Conservation (phyloP, 768 basidiomycete genomes). For the Tephrocybe sp. region DNA sequence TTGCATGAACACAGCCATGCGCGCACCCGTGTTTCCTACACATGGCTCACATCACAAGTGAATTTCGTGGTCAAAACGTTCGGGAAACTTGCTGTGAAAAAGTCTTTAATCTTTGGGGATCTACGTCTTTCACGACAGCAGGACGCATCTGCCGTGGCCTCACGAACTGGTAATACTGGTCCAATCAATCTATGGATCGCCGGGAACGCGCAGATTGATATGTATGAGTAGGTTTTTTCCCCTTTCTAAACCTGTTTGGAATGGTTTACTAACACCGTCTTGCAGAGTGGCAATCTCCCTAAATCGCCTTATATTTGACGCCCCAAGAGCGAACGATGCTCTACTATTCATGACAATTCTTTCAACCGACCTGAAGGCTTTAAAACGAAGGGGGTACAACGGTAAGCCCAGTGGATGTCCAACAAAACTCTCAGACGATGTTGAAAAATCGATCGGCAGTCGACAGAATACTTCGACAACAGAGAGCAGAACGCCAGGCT, state of each 20-base stretch:
- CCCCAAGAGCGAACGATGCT: constrained; percentile 82
- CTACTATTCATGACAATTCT: constrained; percentile 92
- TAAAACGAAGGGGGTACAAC: constrained; percentile 85
- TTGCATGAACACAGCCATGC: constrained; percentile 84
- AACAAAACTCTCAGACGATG: not conserved
- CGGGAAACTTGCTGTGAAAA: constrained; percentile 61
- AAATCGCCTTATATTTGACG: constrained; percentile 75
- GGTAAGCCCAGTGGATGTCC: constrained; percentile 37
- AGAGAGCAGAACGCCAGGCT: constrained; percentile 64
- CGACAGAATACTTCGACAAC: constrained; percentile 86
- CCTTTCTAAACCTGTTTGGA: not conserved
- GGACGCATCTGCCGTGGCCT: constrained; percentile 76
- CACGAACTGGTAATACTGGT: constrained; percentile 40
- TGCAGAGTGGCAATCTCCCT: constrained; percentile 81
- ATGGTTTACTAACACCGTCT: not conserved
- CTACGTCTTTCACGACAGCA: constrained; percentile 51
- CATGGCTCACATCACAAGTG: constrained; percentile 60
- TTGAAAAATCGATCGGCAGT: constrained; percentile 43
- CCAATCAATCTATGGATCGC: constrained; percentile 82
- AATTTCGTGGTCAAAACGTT: constrained; percentile 75
- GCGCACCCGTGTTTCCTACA: constrained; percentile 56
- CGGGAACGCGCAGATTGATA: constrained; percentile 72
- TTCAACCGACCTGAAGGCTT: constrained; percentile 81
- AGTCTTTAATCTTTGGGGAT: constrained; percentile 55
- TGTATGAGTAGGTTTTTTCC: constrained; percentile 78